Conservation (phyloP, 805 yeast genomes). For the Ogataea pignaliae region DNA sequence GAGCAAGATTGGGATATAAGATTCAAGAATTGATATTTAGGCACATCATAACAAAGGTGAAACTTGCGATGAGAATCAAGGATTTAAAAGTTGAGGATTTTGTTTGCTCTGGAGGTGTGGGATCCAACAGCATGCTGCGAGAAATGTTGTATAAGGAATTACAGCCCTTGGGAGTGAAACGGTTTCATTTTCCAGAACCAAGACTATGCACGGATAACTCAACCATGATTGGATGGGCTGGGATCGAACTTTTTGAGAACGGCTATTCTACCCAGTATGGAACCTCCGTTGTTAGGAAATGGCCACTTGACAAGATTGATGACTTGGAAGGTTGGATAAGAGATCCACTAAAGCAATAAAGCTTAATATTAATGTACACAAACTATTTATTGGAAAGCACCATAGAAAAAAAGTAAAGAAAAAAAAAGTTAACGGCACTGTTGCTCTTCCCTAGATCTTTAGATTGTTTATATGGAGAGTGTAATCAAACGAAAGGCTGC, state of each 20-base stretch:
- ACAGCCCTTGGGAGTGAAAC: constrained; percentile 26
- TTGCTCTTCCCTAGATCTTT: too few species aligned
- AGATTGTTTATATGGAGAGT: background rate
- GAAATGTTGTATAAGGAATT: constrained; percentile 36
- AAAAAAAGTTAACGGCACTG: background rate
- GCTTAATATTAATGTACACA: background rate
- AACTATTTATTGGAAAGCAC: background rate
- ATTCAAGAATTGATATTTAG: constrained; percentile 64
- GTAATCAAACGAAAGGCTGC: constrained; percentile 36
- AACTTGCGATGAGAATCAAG: constrained; percentile 41
- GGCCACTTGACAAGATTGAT: constrained; percentile 66
- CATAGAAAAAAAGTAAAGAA: background rate
- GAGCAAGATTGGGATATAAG: constrained; percentile 48
- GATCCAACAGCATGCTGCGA: constrained; percentile 62
- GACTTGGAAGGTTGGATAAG: constrained; percentile 48
- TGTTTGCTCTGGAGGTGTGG: constrained; percentile 94
- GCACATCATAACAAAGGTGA: constrained; percentile 66
- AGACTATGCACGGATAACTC: constrained; percentile 90
- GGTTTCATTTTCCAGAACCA: constrained; percentile 63
- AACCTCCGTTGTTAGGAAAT: constrained; percentile 66
- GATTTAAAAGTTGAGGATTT: constrained; percentile 42
- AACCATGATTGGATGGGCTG: constrained; percentile 97
- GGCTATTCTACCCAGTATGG: constrained; percentile 47
- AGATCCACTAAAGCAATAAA: background rate
- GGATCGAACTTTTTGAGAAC: constrained; percentile 74